Conservation (phyloP, 2,329 filamentous ascomycete species). For the Exophiala sp. region DNA sequence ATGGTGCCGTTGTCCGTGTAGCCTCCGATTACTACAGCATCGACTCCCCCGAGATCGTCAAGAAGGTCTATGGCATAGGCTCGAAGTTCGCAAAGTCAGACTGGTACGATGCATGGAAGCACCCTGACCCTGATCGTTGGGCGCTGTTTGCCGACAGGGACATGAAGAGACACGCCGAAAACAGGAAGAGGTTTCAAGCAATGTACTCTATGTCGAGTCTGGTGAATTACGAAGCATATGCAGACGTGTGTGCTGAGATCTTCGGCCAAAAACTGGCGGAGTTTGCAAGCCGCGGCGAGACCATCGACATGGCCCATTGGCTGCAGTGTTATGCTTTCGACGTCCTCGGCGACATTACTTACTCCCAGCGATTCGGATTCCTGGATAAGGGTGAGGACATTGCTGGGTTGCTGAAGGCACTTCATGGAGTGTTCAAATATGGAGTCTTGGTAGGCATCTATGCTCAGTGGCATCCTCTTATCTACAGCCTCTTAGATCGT, state of each 20-base stretch:
- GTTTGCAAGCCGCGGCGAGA: conserved; percentile 30
- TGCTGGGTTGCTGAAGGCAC: conserved; percentile 40
- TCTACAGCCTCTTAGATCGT: conserved; percentile 33
- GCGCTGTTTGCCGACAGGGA: conserved; percentile 67
- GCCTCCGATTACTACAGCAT: conserved; percentile 25
- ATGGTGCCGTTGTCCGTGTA: conserved; percentile 27
- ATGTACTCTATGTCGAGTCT: conserved; percentile 47
- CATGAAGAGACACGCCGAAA: conserved; percentile 67
- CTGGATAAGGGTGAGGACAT: conserved; percentile 69
- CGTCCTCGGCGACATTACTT: conserved; percentile 46
- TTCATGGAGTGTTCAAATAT: conserved; percentile 37
- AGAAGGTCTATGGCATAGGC: conserved; percentile 25
- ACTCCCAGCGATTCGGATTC: conserved; percentile 66
- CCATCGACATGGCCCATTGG: conserved; percentile 48
- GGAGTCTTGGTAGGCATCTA: conserved; percentile 41
- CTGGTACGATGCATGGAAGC: conserved; percentile 51
- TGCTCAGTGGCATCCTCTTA: conserved; percentile 35
- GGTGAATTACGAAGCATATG: conserved; percentile 46
- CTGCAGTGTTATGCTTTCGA: conserved; percentile 78
- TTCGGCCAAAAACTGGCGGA: conserved; percentile 38
- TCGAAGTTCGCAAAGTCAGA: conserved; percentile 26
- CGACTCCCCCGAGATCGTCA: conserved; percentile 23
- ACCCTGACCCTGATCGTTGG: conserved; percentile 50
- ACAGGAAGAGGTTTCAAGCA: conserved; percentile 49
- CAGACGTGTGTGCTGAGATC: conserved; percentile 44